Percentiles rank a stretch among this genome's conserved stretches.
Evolutionary conservation across 768 basidiomycete species (phyloP).

Genomic region (Coprinopsis marcescibilis): DNA sequence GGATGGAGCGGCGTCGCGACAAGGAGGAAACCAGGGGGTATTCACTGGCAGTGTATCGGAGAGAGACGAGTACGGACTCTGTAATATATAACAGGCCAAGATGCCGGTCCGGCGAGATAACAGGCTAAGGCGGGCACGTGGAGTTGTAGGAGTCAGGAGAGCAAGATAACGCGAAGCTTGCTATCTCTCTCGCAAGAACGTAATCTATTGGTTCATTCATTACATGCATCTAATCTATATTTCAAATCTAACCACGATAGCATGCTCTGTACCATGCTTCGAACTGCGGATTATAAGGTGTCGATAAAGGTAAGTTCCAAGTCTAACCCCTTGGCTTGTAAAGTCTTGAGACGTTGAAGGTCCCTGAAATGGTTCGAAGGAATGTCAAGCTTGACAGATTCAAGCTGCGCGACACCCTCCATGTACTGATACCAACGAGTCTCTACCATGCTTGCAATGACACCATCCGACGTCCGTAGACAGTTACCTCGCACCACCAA

Average conservation of each 20-base stretch:
- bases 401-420: constrained; percentile 20
- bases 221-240: too few species aligned
- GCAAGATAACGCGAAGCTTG: too few species aligned
- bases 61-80: constrained; percentile 1
- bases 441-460: constrained; percentile 30
- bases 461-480: constrained; percentile 24
- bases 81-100: background rate
- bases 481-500: constrained; percentile 26
- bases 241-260: too few species aligned
- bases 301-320: constrained; percentile 16
- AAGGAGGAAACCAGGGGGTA: constrained; percentile 1
- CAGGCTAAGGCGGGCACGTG: background rate
- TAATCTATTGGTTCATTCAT: too few species aligned
- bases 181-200: too few species aligned
- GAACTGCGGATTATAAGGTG: too few species aligned
- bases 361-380: constrained; percentile 27
- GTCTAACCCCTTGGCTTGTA: constrained; percentile 29
- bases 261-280: too few species aligned
- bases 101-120: background rate
- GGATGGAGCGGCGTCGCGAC: too few species aligned
- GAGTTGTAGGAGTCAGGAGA: background rate
- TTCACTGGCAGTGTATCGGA: background rate
- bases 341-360: constrained; percentile 22
- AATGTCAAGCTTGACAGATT: constrained; percentile 23
- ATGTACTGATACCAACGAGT: constrained; percentile 25